Evolutionary conservation across 768 basidiomycete species (phyloP).

Genomic region (Kwoniella europaea): DNA sequence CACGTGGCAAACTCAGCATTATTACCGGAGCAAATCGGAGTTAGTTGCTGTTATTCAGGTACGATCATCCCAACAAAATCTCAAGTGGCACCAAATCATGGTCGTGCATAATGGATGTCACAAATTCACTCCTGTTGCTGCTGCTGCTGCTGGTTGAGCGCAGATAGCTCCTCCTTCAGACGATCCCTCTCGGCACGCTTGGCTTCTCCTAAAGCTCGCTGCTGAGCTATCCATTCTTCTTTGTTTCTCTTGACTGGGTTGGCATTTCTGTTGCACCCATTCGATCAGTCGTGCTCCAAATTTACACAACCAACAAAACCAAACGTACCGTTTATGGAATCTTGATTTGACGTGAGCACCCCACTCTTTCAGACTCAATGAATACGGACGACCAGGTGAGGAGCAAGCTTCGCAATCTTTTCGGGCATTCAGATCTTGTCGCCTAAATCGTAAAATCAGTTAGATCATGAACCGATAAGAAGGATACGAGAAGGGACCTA

Average conservation of each 20-base stretch:
- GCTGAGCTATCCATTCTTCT: constrained; percentile 22
- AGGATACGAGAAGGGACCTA: constrained; percentile 15
- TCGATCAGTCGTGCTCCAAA: not conserved
- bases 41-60: not conserved
- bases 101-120: not conserved
- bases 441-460: constrained; percentile 20
- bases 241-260: constrained; percentile 23
- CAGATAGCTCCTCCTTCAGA: constrained; percentile 15
- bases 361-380: constrained; percentile 36
- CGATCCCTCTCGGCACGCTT: constrained; percentile 26
- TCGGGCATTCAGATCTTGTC: constrained; percentile 47
- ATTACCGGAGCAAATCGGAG: constrained; percentile 15
- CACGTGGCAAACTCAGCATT: constrained; percentile 1
- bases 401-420: constrained; percentile 45
- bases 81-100: too few species aligned
- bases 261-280: constrained; percentile 2
- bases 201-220: constrained; percentile 17
- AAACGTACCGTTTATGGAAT: constrained; percentile 33
- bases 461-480: not conserved
- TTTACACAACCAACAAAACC: not conserved
- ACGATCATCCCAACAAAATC: not conserved
- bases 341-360: constrained; percentile 29
- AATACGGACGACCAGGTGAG: constrained; percentile 30
- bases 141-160: constrained; percentile 6
- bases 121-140: not conserved